phyloP scores from a whole-genome alignment of 2,329 filamentous ascomycete species.

The Scytalidium sp. region DNA sequence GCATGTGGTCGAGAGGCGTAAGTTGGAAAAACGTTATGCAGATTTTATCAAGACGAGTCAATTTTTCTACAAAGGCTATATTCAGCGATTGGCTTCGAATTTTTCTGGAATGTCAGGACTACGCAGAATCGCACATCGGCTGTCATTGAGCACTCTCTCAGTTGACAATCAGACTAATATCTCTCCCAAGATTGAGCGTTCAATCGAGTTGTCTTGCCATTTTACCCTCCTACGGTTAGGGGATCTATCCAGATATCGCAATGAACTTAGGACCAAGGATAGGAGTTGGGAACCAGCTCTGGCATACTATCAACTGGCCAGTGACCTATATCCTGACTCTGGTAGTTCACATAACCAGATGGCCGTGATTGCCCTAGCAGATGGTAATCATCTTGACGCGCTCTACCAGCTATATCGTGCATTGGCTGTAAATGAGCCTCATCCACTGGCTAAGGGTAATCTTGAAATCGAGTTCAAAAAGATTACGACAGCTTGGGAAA shows the following conservation, averaged over 20 bases:
- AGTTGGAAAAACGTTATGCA: constrained; percentile 76
- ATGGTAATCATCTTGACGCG: constrained; percentile 76
- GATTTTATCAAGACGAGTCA: constrained; percentile 85
- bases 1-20: constrained; percentile 64
- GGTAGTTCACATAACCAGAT: constrained; percentile 88
- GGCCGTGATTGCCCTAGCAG: constrained; percentile 77
- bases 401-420: constrained; percentile 90
- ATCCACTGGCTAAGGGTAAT: constrained; percentile 72
- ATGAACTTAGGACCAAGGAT: constrained; percentile 65
- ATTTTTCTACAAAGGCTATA: constrained; percentile 83
- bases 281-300: constrained; percentile 77
- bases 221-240: constrained; percentile 82
- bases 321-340: constrained; percentile 72
- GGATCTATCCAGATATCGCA: constrained; percentile 84
- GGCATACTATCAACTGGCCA: constrained; percentile 81
- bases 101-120: constrained; percentile 37
- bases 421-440: constrained; percentile 69
- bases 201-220: constrained; percentile 73
- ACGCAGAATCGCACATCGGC: constrained; percentile 26
- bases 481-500: constrained; percentile 51
- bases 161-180: constrained; percentile 20
- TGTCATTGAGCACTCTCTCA: constrained; percentile 21
- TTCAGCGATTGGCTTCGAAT: constrained; percentile 68
- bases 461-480: constrained; percentile 77
- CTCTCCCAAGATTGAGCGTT: constrained; percentile 23